Base-by-base conservation (phyloP, 1,139 yeast genomes). In the Pneumocystis murina region DNA sequence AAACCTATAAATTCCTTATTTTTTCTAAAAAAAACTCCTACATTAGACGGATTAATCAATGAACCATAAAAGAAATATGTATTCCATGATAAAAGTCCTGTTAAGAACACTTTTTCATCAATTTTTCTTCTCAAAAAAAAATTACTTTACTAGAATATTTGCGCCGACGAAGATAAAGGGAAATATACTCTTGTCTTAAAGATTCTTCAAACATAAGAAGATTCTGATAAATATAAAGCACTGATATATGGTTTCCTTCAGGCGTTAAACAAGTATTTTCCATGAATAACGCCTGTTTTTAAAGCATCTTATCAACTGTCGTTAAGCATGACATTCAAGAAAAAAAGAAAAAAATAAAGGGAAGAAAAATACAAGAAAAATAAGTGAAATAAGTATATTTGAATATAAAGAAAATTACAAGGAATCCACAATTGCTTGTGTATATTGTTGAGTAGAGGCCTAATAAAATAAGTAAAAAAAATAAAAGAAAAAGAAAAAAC, bases 141-240 rank as follows among this genome's bases (percentile, higher is more conserved):
- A 10, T 8, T 17, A 17, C 3, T 12, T 48, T 48, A 48, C 55
- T 48, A 12, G 62, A 54, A 35, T 63, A 63, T 35, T 59, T 61
- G 8, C 65, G 61, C 38, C 59, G 59, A 17, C 62, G 59, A 14
- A 41, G 40, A 38, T 39, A 59, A 41, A 63, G 61, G 14, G 59
- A 33, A n/a, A 59, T 48, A 38, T 63, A 63, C 38, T 63, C 65
- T 60, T 59, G 57, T 36, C 65, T 54, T n/a, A 63, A 39, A 43
- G 62, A 59, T 43, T 63, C 65, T 30, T 63, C 65, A 41, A 63
- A 61, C 24, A 63, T 61, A 60, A 63, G 62, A 16, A 63, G 63
- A 20, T 63, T 62, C 14, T 60, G 62, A 20, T 62, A 62, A 14
- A 62, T 24, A 24, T 24, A 48, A 48, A 48, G 33, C 16, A 24